phyloP scores from a whole-genome alignment of 2,329 filamentous ascomycete species.

The Xylaria sp. region DNA sequence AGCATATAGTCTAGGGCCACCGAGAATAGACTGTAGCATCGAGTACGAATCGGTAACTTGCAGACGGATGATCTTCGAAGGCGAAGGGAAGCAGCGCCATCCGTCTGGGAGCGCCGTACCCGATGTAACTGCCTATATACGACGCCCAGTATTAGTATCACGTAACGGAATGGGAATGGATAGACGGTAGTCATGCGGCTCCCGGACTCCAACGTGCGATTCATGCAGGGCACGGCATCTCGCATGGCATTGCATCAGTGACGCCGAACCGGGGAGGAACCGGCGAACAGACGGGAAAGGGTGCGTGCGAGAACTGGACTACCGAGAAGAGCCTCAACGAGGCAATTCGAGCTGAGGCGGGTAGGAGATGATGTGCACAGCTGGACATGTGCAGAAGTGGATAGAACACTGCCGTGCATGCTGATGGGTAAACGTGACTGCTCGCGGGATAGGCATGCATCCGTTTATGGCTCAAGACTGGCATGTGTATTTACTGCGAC shows the following conservation, averaged over 20 bases:
- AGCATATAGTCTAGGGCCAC: background rate
- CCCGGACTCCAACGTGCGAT: background rate
- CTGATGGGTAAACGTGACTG: constrained; percentile 6
- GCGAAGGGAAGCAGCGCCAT: background rate
- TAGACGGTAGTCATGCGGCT: background rate
- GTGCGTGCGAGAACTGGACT: background rate
- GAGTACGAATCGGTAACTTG: background rate
- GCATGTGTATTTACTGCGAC: background rate
- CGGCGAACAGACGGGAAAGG: background rate
- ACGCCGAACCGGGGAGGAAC: background rate
- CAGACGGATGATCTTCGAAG: no score
- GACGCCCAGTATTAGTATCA: background rate
- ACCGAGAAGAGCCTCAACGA: background rate
- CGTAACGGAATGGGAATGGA: background rate
- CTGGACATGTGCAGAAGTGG: background rate
- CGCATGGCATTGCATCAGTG: constrained; percentile 6
- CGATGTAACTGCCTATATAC: background rate
- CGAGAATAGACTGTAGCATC: background rate
- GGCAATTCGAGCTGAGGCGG: background rate
- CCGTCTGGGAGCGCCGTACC: background rate
- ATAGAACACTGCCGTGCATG: background rate
- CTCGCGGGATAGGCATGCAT: constrained; percentile 3
- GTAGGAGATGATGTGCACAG: background rate
- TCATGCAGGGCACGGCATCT: background rate
- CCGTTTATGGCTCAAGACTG: background rate